Conservation (phyloP, 192 early-diverging fungal genomes). For the Coemansia umbellata region DNA sequence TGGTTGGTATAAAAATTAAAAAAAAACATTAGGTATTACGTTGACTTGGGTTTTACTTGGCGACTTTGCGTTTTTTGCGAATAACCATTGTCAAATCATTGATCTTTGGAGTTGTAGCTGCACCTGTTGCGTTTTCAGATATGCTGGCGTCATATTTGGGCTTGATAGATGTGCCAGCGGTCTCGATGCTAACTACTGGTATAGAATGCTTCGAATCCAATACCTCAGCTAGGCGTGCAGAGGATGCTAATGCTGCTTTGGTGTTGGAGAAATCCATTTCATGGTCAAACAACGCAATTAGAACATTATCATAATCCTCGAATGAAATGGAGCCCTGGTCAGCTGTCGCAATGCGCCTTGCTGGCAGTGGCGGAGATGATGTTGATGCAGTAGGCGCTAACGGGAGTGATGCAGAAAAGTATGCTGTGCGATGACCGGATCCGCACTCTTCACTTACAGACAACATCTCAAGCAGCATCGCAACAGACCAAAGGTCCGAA, state of each 20-base stretch:
- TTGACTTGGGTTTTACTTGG: too few relatives aligned
- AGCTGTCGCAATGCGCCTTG: not conserved
- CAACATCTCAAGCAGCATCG: conserved; percentile 63
- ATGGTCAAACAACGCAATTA: conserved; percentile 29
- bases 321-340: conserved; percentile 20
- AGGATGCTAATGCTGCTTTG: conserved; percentile 9
- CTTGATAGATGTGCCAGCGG: conserved; percentile 11
- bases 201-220: conserved; percentile 9
- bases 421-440: conserved; percentile 63
- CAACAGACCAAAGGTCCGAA: conserved; percentile 43
- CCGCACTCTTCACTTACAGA: conserved; percentile 73
- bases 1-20: too few relatives aligned
- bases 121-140: not conserved
- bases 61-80: conserved; percentile 41
- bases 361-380: not conserved
- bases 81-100: conserved; percentile 37
- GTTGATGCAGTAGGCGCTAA: not conserved
- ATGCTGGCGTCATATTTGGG: too few relatives aligned
- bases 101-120: not conserved
- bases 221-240: conserved; percentile 12
- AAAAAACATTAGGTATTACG: too few relatives aligned
- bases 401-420: conserved; percentile 49
- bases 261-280: conserved; percentile 41
- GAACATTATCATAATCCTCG: conserved; percentile 29
- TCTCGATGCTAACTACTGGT: not conserved